These are phyloP conservation scores for Sanghuangporus baumii DNA, from an alignment of 1,284 basidiomycete genomes.

Conservation along the genomic window DNA sequence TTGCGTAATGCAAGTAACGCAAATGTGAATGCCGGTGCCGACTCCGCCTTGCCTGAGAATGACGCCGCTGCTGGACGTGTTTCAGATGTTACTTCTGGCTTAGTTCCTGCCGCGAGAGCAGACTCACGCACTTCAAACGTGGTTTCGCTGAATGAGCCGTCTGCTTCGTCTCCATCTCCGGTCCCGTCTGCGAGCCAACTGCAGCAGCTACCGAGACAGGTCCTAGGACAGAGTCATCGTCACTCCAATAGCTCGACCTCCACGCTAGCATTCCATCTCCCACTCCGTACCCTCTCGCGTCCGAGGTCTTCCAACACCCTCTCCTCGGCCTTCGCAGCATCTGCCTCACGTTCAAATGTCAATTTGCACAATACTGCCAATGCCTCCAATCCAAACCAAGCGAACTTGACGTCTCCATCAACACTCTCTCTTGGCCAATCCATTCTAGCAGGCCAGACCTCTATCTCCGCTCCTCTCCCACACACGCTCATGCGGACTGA, in stretches of 20 bases:
- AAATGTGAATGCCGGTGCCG: background rate
- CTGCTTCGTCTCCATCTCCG: background rate
- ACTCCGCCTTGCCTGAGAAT: background rate
- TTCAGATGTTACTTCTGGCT: background rate
- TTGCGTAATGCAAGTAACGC: background rate
- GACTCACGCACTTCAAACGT: background rate
- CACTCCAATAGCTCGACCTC: slow-evolving; percentile 33
- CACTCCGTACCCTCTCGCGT: slow-evolving; percentile 24
- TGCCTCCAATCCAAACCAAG: background rate
- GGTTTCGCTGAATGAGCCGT: slow-evolving; percentile 7
- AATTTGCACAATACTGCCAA: slow-evolving; percentile 14
- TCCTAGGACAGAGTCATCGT: slow-evolving; percentile 24
- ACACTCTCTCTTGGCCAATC: slow-evolving; percentile 34
- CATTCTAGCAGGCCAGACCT: background rate
- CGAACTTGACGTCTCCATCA: slow-evolving; percentile 32
- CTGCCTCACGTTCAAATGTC: background rate
- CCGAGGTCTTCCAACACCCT: slow-evolving; percentile 21
- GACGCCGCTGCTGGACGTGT: background rate
- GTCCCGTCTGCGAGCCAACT: background rate
- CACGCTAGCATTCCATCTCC: slow-evolving; percentile 24
- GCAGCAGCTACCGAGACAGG: background rate
- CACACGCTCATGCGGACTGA: slow-evolving; percentile 45
- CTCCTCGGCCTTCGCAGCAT: background rate
- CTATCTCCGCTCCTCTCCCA: slow-evolving; percentile 43
- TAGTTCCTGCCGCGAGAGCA: background rate